phyloP scores from a whole-genome alignment of 73 alveolate genomes.

The Paramecium sexaurelia region DNA sequence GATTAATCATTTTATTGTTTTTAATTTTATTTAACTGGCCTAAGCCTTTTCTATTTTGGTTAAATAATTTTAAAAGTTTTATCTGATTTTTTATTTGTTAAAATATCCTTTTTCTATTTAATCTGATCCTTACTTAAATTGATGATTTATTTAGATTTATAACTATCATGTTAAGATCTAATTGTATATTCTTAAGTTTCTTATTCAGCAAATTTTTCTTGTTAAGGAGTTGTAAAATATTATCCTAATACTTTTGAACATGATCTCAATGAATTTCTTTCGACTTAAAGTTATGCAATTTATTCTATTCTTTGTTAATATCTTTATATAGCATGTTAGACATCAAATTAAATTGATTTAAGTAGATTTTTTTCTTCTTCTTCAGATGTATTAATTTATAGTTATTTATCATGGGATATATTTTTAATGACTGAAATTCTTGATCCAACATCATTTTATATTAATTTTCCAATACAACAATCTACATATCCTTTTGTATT shows the following conservation, averaged over 20 bases:
- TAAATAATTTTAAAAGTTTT: not conserved
- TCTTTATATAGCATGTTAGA: not conserved
- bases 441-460: conserved; percentile 1
- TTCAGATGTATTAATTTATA: not conserved
- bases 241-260: not conserved
- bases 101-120: not conserved
- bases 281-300: not conserved
- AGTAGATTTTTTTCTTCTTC: not conserved
- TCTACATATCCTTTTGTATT: not conserved
- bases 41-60: not conserved
- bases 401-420: not conserved
- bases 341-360: conserved; percentile 24
- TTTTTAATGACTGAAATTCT: not conserved
- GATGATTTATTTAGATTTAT: not conserved
- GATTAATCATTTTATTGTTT: not conserved
- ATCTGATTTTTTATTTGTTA: not conserved
- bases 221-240: not conserved
- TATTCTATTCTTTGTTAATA: conserved; percentile 18
- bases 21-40: not conserved
- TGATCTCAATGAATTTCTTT: conserved; percentile 24
- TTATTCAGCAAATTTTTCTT: not conserved
- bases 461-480: not conserved
- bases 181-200: not conserved
- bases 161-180: not conserved
- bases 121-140: not conserved